Evolutionary conservation across 2,329 filamentous ascomycete genomes (phyloP), one percentile per base, ranked within the genome.

Genomic region (Aspergillus caelatus): DNA sequence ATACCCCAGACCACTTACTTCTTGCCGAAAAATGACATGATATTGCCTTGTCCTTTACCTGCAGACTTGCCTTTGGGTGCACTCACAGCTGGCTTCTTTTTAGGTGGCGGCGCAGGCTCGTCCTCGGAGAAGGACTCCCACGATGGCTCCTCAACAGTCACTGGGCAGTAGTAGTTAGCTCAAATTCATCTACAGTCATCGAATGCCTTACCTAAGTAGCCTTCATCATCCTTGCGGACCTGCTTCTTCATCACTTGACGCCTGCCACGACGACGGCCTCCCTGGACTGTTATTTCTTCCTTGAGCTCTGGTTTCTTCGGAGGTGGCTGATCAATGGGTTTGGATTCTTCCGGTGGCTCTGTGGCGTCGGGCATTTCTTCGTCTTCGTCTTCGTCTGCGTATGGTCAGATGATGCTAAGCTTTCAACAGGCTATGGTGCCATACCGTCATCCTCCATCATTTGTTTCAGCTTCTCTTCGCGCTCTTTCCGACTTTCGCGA

Each of bases 61-160:
- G 79, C 79, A 23, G 80, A 71, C 74, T 89, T 90, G 71, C 85
- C 88, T 28, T 82, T 76, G n/a, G 74, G 63, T 16, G 74, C 74
- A 63, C 70, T 72, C 41, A 87, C 53, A 74, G 77, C 74, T 7
- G 80, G 76, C 26, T 81, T 80, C 63, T 84, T 81, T 14, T 84
- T 83, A 26, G 80, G 76, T 8, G 81, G 78, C 1, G 80, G 81
- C 59, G 75, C 75, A 26, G 89, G 86, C 68, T 97, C 93, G 67
- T 96, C 93, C 75, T 97, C 94, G 0, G 93, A 96, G 80, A 96
- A 97, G 0, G 91, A 94, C 76, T 97, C 94, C 94, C 94, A 97
- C 0, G 85, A 90, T 0, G 86, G 80, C 73, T 96, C 93, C 78
- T 96, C 91, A 68, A 90, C 90, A 2, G 93, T 97, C 36, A 97